A percentile compares a stretch with the other conserved stretches of the same genome.
Conservation (phyloP, 169 alveolate genomes). For the Plasmodium gonderi region DNA sequence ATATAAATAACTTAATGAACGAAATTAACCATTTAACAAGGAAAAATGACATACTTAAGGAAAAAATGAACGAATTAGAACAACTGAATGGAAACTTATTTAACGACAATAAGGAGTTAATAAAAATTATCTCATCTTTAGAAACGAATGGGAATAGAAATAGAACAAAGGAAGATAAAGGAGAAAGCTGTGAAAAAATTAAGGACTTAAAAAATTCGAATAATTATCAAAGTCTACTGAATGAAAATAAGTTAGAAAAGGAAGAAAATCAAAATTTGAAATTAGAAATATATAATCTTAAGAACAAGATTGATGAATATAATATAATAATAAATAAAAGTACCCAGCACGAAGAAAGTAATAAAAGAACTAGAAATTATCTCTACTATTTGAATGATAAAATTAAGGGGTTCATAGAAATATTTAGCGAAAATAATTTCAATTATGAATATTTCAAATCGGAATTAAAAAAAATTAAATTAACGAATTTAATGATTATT, state of each 20-base stretch:
- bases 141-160: background rate
- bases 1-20: background rate
- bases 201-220: background rate
- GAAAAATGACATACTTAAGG: slow-evolving; percentile 30
- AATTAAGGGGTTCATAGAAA: slow-evolving; percentile 58
- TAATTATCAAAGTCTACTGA: slow-evolving; percentile 14
- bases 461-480: slow-evolving; percentile 57
- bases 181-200: background rate
- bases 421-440: slow-evolving; percentile 42
- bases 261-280: slow-evolving; percentile 51
- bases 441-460: slow-evolving; percentile 54
- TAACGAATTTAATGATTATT: slow-evolving; percentile 55
- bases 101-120: slow-evolving; percentile 57
- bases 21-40: slow-evolving; percentile 31
- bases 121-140: slow-evolving; percentile 21
- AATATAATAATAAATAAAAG: slow-evolving; percentile 11
- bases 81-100: slow-evolving; percentile 14
- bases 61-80: slow-evolving; percentile 43
- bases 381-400: slow-evolving; percentile 64
- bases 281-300: slow-evolving; percentile 44
- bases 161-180: background rate
- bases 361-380: slow-evolving; percentile 43
- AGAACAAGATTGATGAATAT: slow-evolving; percentile 50
- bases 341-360: slow-evolving; percentile 12
- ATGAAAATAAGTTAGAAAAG: slow-evolving; percentile 30